Evolutionary conservation across 495 filamentous ascomycete genomes (phyloP), one percentile per base, ranked within the genome.

Genomic region (Hypoxylon rickii): DNA sequence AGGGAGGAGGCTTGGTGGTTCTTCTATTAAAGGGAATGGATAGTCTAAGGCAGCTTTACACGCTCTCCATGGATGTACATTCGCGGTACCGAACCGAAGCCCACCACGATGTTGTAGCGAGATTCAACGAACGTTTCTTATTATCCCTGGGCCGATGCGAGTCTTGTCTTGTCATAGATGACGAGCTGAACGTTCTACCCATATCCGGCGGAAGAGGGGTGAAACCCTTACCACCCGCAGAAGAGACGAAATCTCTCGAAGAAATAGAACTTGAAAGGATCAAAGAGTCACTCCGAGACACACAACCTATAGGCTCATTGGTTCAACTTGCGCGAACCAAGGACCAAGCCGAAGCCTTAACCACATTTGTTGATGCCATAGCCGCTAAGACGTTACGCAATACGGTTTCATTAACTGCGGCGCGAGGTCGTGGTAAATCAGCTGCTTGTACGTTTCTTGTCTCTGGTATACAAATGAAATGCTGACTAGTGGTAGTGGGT

Each of bases 51-150:
- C 92, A 99, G 72, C 83, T 99, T 0, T 99, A 97, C 72, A 96
- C 93, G 3, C 69, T 99, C 64, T 91, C 91, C 20, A 99, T 99
- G 95, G 95, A 97, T 69, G 87, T 97, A 36, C 95, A 99, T 72
- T 91, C 94, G 18, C 81, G 95, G 68, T 99, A 97, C 74, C 81
- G 95, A 50, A 99, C 95, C 32, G 95, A 99, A 69, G 95, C 95
- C 4, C 91, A 97, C 69, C 88, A 88, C 47, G 95, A 99, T 73
- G 94, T 99, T 42, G 84, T 89, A 37, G 94, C 94, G 31, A 83
- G 95, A 44, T 99, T 99, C 80, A 99, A 97, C 72, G 95, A 97
- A 73, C 85, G 95, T 5, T 99, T 99, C 65, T 90, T 99, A 36
- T 78, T 99, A 43, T 97, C 94, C 1, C 80, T 99, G 3, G 94